Evolutionary conservation across 2,329 filamentous ascomycete species (phyloP), one percentile per base, ranked within the genome.

Genomic region (Aspergillus sp.): DNA sequence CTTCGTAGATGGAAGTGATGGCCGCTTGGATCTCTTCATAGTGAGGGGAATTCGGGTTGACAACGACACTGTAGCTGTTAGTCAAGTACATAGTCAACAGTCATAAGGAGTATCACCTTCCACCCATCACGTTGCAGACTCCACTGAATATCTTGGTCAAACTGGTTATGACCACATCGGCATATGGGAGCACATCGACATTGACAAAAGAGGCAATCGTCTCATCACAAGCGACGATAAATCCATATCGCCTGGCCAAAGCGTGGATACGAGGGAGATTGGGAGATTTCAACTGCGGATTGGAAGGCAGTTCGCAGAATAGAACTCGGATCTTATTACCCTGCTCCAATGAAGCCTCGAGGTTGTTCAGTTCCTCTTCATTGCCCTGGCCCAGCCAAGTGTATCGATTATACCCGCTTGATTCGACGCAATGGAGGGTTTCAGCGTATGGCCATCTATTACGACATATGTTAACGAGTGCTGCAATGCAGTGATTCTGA

Each of bases 41-140:
- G 26, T 37, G 26, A 2, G 6, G 8, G n/a, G 35, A 37, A 27
- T n/a, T 37, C 5, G 35, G 35, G 27, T 37, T 37, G n/a, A 37
- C 29, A 3, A 37, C 35, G 9, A 37, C 5, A n/a, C 19, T 19
- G 19, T 19, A 19, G 19, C 19, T 19, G 19, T 19, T 19, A 19
- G 19, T 19, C 19, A 19, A 19, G 19, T 2, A 19, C 4, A 19
- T 19, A 19, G 19, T 4, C 19, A 19, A 4, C 19, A 19, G 19
- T 19, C 19, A 19, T n/a, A n/a, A n/a, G n/a, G n/a, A n/a, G n/a
- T n/a, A n/a, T n/a, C n/a, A n/a, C n/a, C 79, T 86, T 44, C 93
- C 93, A 46, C 90, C 93, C 91, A 97, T 97, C 53, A 98, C 93
- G 65, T 98, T 97, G 65, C 88, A 91, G 67, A 95, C 93, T 40